These are phyloP conservation scores for Aegilops bicornis DNA, from an alignment of 176 grass and related monocot genomes.

Conservation along the genomic window DNA sequence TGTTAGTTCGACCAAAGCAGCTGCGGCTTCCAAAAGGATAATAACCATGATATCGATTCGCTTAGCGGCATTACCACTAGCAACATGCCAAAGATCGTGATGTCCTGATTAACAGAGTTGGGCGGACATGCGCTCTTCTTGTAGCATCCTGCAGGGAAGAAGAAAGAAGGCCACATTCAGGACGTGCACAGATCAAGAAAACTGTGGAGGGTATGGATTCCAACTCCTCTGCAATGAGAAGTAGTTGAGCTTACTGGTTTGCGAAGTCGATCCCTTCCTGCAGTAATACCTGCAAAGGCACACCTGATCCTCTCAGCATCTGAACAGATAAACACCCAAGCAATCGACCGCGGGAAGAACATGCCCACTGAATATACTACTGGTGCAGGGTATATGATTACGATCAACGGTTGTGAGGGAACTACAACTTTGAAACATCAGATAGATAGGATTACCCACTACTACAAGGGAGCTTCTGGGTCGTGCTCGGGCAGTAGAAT, in stretches of 20 bases:
- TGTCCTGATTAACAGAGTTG: slow-evolving; percentile 91
- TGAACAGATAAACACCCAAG: not conserved
- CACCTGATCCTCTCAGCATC: slow-evolving; percentile 18
- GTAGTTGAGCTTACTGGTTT: slow-evolving; percentile 59
- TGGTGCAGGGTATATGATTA: not conserved
- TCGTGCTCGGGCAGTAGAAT: slow-evolving; percentile 93
- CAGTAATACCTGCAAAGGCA: slow-evolving; percentile 75
- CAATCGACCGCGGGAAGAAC: not conserved
- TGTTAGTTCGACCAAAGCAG: not conserved
- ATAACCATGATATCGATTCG: not conserved
- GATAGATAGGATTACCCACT: slow-evolving; percentile 92
- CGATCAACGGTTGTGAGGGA: not conserved
- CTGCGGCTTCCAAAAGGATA: not conserved
- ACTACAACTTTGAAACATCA: slow-evolving; percentile 35
- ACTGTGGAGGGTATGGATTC: not conserved
- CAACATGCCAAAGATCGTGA: slow-evolving; percentile 89
- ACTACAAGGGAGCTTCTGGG: slow-evolving; percentile 86
- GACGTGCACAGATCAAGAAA: not conserved
- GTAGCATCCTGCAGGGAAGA: slow-evolving; percentile 70
- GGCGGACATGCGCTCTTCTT: slow-evolving; percentile 71
- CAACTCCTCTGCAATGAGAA: slow-evolving; percentile 19
- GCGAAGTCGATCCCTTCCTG: slow-evolving; percentile 76
- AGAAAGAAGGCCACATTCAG: not conserved
- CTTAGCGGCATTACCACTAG: slow-evolving; percentile 53
- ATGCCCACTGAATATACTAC: not conserved